Conservation (phyloP, 768 basidiomycete species). For the Mycena leptocephala region DNA sequence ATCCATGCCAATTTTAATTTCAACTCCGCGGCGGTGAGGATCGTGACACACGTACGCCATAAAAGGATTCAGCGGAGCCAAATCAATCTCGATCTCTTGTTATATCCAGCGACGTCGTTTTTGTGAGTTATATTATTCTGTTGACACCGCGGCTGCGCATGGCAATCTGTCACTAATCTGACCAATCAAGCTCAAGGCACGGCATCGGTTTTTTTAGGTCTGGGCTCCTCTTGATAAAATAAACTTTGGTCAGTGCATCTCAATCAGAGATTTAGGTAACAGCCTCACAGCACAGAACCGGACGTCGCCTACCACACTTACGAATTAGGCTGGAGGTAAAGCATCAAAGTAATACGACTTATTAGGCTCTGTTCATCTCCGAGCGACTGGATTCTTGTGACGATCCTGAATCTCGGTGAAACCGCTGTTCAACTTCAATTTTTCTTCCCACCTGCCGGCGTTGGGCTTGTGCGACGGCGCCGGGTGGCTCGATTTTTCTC, state of each 20-base stretch:
- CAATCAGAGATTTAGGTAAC: constrained; percentile 4
- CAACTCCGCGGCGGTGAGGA: neutral
- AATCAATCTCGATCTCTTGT: constrained; percentile 10
- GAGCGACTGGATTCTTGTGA: neutral
- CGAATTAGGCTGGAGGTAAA: neutral
- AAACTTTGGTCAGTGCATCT: neutral
- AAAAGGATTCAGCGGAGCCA: neutral
- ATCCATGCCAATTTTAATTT: too few relatives aligned
- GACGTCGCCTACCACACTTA: neutral
- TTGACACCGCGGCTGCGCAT: neutral
- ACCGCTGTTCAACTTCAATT: neutral
- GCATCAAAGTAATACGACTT: neutral
- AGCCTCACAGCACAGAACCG: constrained; percentile 9
- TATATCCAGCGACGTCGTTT: neutral
- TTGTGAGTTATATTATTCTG: neutral
- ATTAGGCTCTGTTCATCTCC: constrained; percentile 1
- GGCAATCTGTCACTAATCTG: too few relatives aligned
- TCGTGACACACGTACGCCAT: neutral
- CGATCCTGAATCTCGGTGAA: neutral
- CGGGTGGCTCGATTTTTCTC: neutral
- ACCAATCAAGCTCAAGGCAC: neutral
- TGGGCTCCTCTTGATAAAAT: neutral
- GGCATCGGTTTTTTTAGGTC: too few relatives aligned
- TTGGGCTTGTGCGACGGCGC: neutral
- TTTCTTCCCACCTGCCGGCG: neutral